Evolutionary conservation across 1,284 basidiomycete species (phyloP), one percentile per base, ranked within the genome.

Genomic region (Somion occarium): DNA sequence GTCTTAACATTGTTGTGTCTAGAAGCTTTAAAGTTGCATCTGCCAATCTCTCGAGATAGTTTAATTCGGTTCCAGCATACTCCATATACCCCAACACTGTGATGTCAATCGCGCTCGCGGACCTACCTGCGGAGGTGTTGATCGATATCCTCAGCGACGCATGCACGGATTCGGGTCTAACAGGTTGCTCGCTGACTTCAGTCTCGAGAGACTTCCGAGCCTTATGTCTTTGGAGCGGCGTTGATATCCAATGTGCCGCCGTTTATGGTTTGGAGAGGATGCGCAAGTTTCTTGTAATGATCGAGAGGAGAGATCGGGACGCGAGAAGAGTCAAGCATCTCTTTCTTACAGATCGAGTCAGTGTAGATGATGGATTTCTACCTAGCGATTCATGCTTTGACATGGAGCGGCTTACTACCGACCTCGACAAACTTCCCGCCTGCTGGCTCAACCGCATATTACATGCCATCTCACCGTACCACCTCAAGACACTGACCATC

Each of bases 81-180:
- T 42, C 20, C 39, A 42, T n/a, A 42, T 22, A 22, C 18, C 39
- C 39, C 18, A 7, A 7, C 13, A 24, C 13, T 12, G 13, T 44
- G 19, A 13, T 24, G 12, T 9, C 15, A 24, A 24, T 13, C 9
- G 24, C 24, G 7, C 18, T 44, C 43, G 18, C 43, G 18, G 23
- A 13, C 20, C 24, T 46, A 15, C 50, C 50, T 5, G 34, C 42
- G n/a, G 51, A 52, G 37, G 13, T 48, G 5, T 25, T 43, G 5
- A 5, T 52, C 41, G n/a, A 37, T 15, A 54, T 57, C 26, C 51
- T 48, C 22, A n/a, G 50, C 15, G 38, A 44, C 12, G 53, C 55
- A 3, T 57, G 55, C 46, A 50, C 49, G 5, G 55, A 56, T 37
- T 52, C 43, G n/a, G 55, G 55, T 7, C n/a, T 22, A 1, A 57